A percentile compares a stretch with the other conserved stretches of the same genome.
These are phyloP conservation scores for Salix brachista DNA, from an alignment of 345 rosid species.

Conservation along the genomic window DNA sequence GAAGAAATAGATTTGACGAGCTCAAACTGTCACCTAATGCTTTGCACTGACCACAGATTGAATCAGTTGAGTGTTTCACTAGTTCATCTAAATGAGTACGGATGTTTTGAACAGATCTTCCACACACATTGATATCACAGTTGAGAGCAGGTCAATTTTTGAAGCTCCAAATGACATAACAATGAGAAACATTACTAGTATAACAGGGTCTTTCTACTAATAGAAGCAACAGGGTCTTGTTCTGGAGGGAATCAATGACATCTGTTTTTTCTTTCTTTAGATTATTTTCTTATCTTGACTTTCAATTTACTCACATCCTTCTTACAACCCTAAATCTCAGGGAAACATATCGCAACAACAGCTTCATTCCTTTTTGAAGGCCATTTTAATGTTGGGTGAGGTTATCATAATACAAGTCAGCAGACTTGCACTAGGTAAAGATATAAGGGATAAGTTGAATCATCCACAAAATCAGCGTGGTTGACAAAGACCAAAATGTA, in stretches of 20 bases:
- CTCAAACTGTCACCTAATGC: background rate
- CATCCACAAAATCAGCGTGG: background rate
- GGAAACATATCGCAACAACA: background rate
- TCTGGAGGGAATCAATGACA: background rate
- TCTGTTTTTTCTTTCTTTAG: background rate
- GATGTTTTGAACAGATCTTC: background rate
- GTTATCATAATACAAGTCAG: too few relatives aligned
- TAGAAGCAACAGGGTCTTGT: background rate
- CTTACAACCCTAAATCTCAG: background rate
- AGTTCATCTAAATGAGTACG: background rate
- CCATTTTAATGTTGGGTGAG: background rate
- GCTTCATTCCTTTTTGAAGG: background rate
- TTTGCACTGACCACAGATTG: background rate
- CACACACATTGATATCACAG: background rate
- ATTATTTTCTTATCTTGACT: background rate
- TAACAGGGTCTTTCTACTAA: background rate
- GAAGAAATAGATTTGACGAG: background rate
- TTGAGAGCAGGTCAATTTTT: background rate
- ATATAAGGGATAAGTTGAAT: background rate
- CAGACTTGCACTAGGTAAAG: background rate
- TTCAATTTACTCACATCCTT: background rate
- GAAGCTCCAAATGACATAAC: background rate
- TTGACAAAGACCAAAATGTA: background rate
- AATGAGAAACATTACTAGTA: background rate
- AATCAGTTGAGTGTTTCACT: background rate